Evolutionary conservation across 1,139 yeast species (phyloP), one percentile per base, ranked within the genome.

Genomic region (Yamadazyma diddensiae): DNA sequence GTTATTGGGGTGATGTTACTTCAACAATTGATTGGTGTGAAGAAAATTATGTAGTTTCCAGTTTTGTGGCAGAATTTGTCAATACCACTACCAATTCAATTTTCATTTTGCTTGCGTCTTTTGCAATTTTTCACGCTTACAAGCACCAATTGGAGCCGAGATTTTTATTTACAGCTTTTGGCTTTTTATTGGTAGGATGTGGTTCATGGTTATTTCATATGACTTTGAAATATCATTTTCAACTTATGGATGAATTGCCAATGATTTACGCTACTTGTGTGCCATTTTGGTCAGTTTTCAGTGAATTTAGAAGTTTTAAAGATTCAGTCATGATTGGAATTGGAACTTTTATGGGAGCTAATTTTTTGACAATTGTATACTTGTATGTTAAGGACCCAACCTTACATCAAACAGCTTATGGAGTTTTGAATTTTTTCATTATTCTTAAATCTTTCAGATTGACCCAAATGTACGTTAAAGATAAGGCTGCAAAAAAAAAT

Each of bases 181-280:
- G 97, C 5, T 88, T 92, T 56, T 76, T 82, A 34, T 65, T 84
- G 7, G 98, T 92, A 7, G 98, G 98, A 1, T 57, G 88, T 24
- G 98, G 98, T 2, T 78, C 88, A 21, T 92, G 97, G 94, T 64
- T 87, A 47, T 92, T 92, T 65, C 98, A 92, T 58, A 92, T 92
- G 97, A 90, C 97, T 5, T 68, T 92, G 47, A 70, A 77, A 42
- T 90, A 88, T 57, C 88, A 83, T 55, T 92, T 75, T 62, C 98
- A 92, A 62, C 60, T 92, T 40, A 69, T 92, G 56, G 98, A 92
- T 61, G 98, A 92, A 59, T 70, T 92, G 51, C 98, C 98, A 26
- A 92, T 92, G 98, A 86, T 92, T 41, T 92, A 92, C 59, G 97
- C 96, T 22, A 92, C 97, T 2, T 88, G 96, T 47, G 81, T 92